A percentile compares a stretch with the other conserved stretches of the same genome.
These are phyloP conservation scores for Rhazya stricta DNA, from an alignment of 257 asterid genomes.

Conservation along the genomic window DNA sequence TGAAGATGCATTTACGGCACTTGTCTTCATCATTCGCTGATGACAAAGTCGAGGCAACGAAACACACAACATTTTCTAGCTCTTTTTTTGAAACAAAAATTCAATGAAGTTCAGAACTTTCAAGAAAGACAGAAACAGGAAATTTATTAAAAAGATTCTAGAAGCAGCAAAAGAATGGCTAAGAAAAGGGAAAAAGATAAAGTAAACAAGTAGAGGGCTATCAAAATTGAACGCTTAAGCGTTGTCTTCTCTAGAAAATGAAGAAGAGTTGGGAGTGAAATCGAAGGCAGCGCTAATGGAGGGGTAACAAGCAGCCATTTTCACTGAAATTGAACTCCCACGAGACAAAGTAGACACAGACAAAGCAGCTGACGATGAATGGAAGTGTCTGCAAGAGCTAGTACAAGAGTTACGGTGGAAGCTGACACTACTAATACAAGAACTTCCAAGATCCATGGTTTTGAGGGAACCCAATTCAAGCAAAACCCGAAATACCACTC, in stretches of 20 bases:
- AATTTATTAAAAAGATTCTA: constrained; percentile 22
- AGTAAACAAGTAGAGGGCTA: constrained; percentile 3
- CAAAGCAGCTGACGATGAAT: constrained; percentile 37
- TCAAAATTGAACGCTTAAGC: constrained; percentile 27
- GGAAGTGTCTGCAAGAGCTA: constrained; percentile 29
- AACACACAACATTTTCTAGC: constrained; percentile 42
- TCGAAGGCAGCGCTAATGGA: constrained; percentile 30
- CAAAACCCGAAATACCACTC: constrained; percentile 23
- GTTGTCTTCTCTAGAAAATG: constrained; percentile 28
- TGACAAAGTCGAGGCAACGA: constrained; percentile 37
- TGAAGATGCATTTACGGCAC: constrained; percentile 32
- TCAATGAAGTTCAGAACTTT: constrained; percentile 17
- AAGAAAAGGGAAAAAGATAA: constrained; percentile 2
- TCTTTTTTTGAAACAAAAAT: constrained; percentile 13
- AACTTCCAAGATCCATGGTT: constrained; percentile 40
- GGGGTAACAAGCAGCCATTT: constrained; percentile 38
- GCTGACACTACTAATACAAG: constrained; percentile 35
- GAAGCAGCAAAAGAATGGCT: constrained; percentile 26
- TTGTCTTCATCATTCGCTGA: constrained; percentile 30
- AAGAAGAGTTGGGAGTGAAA: constrained; percentile 21
- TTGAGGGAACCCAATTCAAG: constrained; percentile 24
- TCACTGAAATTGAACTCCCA: constrained; percentile 40
- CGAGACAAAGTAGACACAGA: constrained; percentile 34
- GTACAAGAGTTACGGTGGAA: constrained; percentile 35
- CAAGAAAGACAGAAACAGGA: constrained; percentile 16